Base-by-base conservation (phyloP, 2,329 filamentous ascomycete genomes). In the Venturia carpophila region DNA sequence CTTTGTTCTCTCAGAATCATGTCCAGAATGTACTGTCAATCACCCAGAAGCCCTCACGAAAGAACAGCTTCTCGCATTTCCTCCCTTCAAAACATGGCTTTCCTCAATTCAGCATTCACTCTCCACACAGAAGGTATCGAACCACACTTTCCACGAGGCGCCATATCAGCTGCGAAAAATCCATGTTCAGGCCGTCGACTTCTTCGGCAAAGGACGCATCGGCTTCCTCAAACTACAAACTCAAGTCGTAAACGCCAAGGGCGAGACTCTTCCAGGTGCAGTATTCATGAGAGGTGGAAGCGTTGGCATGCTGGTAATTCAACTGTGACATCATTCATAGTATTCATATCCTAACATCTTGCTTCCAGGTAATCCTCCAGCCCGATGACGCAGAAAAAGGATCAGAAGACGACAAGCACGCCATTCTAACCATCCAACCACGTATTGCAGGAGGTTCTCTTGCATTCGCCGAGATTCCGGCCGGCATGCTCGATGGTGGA, bases 401-500 rank as follows among this genome's bases (percentile, higher is more conserved):
- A 1, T 73, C 76, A 13, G 77, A 81, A 66, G 69, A 69, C 6
- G 78, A 80, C 56, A 82, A 82, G 69, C 73, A 80, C 61, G 81
- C 80, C 4, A 76, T 86, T 34, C 68, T 86, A 11, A 83, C 83
- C 0, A 71, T 84, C 4, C 84, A 86, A 67, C 83, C 83, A 13
- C 80, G 84, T 34, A 79, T 84, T 13, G 80, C 84, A 5, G 81
- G 82, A 0, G 82, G 80, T 0, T 82, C 79, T 1, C 75, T 86
- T 3, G 74, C 79, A 1, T 82, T 86, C 66, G 69, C 77, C 15
- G 84, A 86, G 70, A 79, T 86, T 10, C 84, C 84, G 2, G 84
- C 84, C 0, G 84, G 84, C 21, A 85, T 86, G 83, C 75, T 86
- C 1, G 84, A 86, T 68, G 79, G 80, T 13, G 79, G 80, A 11